Evolutionary conservation across 306 rosid species (phyloP).

Genomic region (Clitoria ternatea): DNA sequence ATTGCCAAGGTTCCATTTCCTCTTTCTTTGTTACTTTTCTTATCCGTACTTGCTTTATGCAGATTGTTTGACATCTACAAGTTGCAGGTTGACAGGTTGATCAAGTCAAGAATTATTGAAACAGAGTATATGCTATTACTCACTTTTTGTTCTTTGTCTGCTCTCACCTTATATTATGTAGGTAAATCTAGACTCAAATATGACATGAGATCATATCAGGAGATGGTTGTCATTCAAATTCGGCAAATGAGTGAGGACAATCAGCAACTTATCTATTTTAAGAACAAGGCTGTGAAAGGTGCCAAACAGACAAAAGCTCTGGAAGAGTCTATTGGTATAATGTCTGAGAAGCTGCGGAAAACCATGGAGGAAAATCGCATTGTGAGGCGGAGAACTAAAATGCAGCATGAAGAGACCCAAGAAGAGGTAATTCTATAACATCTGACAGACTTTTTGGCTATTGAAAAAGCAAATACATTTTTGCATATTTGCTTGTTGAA

Average conservation of each 20-base stretch:
- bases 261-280: slow-evolving; percentile 48
- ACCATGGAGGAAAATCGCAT: slow-evolving; percentile 54
- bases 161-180: slow-evolving; percentile 19
- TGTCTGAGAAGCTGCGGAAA: slow-evolving; percentile 50
- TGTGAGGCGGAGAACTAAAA: slow-evolving; percentile 49
- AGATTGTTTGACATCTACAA: not conserved
- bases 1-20: slow-evolving; percentile 60
- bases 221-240: slow-evolving; percentile 68
- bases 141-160: not conserved
- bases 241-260: slow-evolving; percentile 85
- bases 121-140: not conserved
- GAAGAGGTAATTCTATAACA: slow-evolving; percentile 64
- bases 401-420: slow-evolving; percentile 54
- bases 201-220: slow-evolving; percentile 71
- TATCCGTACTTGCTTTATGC: not conserved
- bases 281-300: slow-evolving; percentile 44
- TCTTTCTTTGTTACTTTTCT: slow-evolving; percentile 1
- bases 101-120: not conserved
- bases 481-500: slow-evolving; percentile 8
- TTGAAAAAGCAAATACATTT: not conserved
- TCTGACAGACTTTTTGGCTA: not conserved
- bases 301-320: slow-evolving; percentile 34
- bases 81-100: not conserved
- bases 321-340: slow-evolving; percentile 44
- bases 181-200: slow-evolving; percentile 68